A percentile compares a stretch with the other conserved stretches of the same genome.
These are phyloP conservation scores for Tremellales sp. DNA, from an alignment of 1,284 basidiomycete species.

Conservation along the genomic window DNA sequence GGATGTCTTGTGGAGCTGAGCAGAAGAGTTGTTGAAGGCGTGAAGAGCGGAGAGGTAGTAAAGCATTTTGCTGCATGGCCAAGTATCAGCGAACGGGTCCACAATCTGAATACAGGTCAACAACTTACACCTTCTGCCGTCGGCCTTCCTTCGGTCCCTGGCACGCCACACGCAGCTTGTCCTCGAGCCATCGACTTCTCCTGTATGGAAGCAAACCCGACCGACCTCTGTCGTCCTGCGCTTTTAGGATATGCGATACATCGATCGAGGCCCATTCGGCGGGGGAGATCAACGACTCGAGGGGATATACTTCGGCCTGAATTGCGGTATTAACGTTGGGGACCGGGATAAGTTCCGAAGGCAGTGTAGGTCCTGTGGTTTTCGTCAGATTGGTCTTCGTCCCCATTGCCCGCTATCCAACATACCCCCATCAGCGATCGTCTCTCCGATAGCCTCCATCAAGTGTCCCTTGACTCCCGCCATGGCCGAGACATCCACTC, in stretches of 20 bases:
- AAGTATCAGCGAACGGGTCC: slow-evolving; percentile 47
- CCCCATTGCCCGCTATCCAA: not conserved
- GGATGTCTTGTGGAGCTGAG: slow-evolving; percentile 18
- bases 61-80: slow-evolving; percentile 61
- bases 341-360: slow-evolving; percentile 60
- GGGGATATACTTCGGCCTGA: slow-evolving; percentile 68
- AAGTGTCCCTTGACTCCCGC: slow-evolving; percentile 70
- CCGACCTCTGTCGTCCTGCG: slow-evolving; percentile 56
- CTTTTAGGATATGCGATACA: slow-evolving; percentile 54
- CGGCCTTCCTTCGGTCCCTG: slow-evolving; percentile 11
- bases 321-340: slow-evolving; percentile 63
- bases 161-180: slow-evolving; percentile 33
- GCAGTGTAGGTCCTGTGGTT: slow-evolving; percentile 15
- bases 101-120: slow-evolving; percentile 49
- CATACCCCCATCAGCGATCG: slow-evolving; percentile 52
- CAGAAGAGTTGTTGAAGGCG: slow-evolving; percentile 57
- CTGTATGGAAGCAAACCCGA: slow-evolving; percentile 59
- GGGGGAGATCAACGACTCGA: slow-evolving; percentile 70
- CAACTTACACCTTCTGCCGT: slow-evolving; percentile 55
- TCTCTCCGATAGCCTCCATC: slow-evolving; percentile 68
- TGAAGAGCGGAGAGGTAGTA: slow-evolving; percentile 75
- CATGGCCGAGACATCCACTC: slow-evolving; percentile 81
- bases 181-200: slow-evolving; percentile 62
- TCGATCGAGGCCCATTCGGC: slow-evolving; percentile 54
- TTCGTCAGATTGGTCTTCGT: not conserved